Conservation (phyloP, 129 eudicot genomes). For the Glebionis coronaria region DNA sequence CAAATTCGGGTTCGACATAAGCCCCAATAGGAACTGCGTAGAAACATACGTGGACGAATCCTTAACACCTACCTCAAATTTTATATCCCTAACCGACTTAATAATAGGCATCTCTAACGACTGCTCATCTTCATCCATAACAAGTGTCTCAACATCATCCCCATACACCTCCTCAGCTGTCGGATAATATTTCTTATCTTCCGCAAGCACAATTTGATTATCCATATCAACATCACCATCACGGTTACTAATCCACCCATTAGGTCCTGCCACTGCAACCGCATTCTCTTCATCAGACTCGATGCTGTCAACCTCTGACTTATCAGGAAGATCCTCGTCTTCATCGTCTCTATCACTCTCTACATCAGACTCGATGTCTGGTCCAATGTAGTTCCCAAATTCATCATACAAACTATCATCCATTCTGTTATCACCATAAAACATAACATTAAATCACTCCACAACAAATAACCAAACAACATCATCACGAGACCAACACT, state of each 20-base stretch:
- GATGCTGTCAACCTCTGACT: slow-evolving; percentile 39
- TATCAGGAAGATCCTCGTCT: slow-evolving; percentile 58
- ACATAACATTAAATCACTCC: background rate
- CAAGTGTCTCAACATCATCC: slow-evolving; percentile 93
- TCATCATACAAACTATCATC: slow-evolving; percentile 96
- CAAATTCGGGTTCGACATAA: slow-evolving; percentile 74
- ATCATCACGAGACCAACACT: background rate
- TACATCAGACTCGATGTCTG: slow-evolving; percentile 91
- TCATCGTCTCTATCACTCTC: slow-evolving; percentile 82
- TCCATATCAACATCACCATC: slow-evolving; percentile 82
- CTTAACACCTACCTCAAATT: slow-evolving; percentile 84
- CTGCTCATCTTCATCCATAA: slow-evolving; percentile 95
- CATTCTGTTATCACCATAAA: slow-evolving; percentile 42
- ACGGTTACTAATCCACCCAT: slow-evolving; percentile 71
- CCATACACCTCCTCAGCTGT: slow-evolving; percentile 99
- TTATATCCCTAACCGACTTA: slow-evolving; percentile 76
- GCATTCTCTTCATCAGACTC: slow-evolving; percentile 74
- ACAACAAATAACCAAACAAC: background rate
- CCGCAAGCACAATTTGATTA: slow-evolving; percentile 81
- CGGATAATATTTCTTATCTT: slow-evolving; percentile 95
- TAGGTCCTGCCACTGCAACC: slow-evolving; percentile 47
- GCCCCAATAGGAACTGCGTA: slow-evolving; percentile 82
- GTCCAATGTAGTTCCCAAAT: slow-evolving; percentile 97
- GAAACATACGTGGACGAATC: slow-evolving; percentile 92
- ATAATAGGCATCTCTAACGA: slow-evolving; percentile 86